Evolutionary conservation across 257 asterid species (phyloP).

Genomic region (Misopates orontium): DNA sequence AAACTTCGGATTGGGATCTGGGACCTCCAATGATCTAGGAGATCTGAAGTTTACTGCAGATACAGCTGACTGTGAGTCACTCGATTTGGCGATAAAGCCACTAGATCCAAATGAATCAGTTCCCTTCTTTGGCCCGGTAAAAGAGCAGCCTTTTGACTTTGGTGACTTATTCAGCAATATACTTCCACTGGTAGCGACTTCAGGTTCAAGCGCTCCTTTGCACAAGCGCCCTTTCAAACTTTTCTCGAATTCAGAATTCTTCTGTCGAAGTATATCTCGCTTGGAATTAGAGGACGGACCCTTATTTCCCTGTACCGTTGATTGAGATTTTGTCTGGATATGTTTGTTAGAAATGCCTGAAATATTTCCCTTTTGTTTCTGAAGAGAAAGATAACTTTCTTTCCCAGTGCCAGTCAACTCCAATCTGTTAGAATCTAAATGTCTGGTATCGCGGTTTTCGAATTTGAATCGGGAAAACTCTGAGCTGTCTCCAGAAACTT

Average conservation of each 20-base stretch:
- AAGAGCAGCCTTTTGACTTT: constrained; percentile 45
- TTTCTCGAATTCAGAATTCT: too few species aligned
- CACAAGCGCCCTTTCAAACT: too few species aligned
- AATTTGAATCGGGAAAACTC: constrained; percentile 19
- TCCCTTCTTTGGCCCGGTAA: constrained; percentile 40
- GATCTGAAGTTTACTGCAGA: too few species aligned
- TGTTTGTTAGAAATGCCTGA: constrained; percentile 26
- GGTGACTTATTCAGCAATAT: constrained; percentile 54
- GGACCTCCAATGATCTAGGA: too few species aligned
- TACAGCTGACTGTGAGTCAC: too few species aligned
- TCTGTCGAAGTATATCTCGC: too few species aligned
- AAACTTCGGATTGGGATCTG: constrained; percentile 29
- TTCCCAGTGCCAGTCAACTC: constrained; percentile 20
- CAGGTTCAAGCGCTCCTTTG: too few species aligned
- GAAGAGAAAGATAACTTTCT: constrained; percentile 33
- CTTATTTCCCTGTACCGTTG: constrained; percentile 32
- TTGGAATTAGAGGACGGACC: too few species aligned
- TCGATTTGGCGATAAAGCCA: too few species aligned
- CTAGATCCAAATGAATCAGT: neutral
- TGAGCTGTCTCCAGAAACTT: constrained; percentile 24
- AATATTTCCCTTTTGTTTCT: constrained; percentile 40
- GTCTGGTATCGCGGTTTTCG: constrained; percentile 30
- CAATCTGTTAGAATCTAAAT: constrained; percentile 32
- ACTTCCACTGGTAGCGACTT: constrained; percentile 65
- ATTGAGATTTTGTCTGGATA: constrained; percentile 25